Evolutionary conservation across 2,329 filamentous ascomycete species (phyloP).

Genomic region (Claviceps citrina): DNA sequence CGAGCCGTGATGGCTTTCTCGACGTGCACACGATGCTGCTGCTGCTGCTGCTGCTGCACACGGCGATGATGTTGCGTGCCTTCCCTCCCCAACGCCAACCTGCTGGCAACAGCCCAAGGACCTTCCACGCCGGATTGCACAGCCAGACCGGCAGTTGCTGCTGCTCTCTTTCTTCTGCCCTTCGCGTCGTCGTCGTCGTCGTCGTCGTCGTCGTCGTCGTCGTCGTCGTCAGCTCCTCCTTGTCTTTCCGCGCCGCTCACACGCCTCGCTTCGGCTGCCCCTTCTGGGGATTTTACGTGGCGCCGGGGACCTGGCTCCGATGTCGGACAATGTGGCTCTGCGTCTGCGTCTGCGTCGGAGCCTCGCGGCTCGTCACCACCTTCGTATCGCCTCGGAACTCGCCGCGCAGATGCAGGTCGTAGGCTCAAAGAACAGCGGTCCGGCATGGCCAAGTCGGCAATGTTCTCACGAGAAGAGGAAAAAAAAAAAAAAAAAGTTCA

Average conservation of each 20-base stretch:
- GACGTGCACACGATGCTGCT: neutral
- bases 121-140: neutral
- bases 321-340: too few species aligned
- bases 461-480: neutral
- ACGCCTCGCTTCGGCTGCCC: too few species aligned
- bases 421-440: neutral
- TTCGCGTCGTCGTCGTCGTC: neutral
- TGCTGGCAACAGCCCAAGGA: neutral
- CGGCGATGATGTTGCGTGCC: too few species aligned
- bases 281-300: too few species aligned
- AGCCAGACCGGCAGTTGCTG: neutral
- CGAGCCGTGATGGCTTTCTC: neutral
- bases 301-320: too few species aligned
- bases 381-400: slow-evolving; percentile 1
- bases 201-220: too few species aligned
- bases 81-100: slow-evolving; percentile 2
- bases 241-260: too few species aligned
- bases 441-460: neutral
- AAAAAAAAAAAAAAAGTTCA: too few species aligned
- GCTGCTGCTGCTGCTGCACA: neutral
- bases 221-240: too few species aligned
- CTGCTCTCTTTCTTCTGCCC: neutral
- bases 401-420: slow-evolving; percentile 1
- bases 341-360: too few species aligned
- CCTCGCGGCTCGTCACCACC: too few species aligned